Percentiles rank a stretch among this genome's conserved stretches.
phyloP scores from a whole-genome alignment of 1,139 yeast genomes.

The Suhomyces atakaporum region DNA sequence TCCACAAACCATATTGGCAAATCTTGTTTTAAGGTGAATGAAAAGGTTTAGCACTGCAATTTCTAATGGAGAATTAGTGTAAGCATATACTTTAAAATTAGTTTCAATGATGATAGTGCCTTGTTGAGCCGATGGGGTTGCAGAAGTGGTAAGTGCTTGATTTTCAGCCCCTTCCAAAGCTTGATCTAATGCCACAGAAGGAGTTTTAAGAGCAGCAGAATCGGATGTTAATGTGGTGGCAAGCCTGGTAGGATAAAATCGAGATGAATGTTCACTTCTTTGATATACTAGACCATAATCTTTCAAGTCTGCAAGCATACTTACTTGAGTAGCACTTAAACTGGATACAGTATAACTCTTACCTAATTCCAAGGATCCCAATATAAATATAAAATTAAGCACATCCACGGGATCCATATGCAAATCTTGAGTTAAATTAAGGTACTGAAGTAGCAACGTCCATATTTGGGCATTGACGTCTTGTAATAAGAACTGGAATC shows the following conservation, averaged over 20 bases:
- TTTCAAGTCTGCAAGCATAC: slow-evolving; percentile 84
- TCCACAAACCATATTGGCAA: slow-evolving; percentile 91
- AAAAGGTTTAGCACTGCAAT: slow-evolving; percentile 88
- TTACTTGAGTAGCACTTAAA: slow-evolving; percentile 76
- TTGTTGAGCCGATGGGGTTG: slow-evolving; percentile 23
- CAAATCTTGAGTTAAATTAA: slow-evolving; percentile 78
- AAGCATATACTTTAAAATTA: slow-evolving; percentile 88
- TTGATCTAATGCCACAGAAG: slow-evolving; percentile 68
- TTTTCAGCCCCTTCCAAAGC: slow-evolving; percentile 47
- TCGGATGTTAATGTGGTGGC: slow-evolving; percentile 93
- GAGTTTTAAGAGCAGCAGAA: slow-evolving; percentile 64
- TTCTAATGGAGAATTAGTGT: slow-evolving; percentile 92
- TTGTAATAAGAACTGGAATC: slow-evolving; percentile 90
- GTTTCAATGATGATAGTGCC: slow-evolving; percentile 91
- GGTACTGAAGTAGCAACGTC: slow-evolving; percentile 85
- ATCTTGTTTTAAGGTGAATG: slow-evolving; percentile 80
- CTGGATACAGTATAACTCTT: slow-evolving; percentile 75
- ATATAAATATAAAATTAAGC: slow-evolving; percentile 84
- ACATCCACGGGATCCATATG: slow-evolving; percentile 97
- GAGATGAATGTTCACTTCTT: slow-evolving; percentile 55
- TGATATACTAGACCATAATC: slow-evolving; percentile 93
- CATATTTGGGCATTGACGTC: slow-evolving; percentile 94
- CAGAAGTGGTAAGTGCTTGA: slow-evolving; percentile 16
- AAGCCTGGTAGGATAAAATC: slow-evolving; percentile 87
- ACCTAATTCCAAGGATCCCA: slow-evolving; percentile 91